Conservation (phyloP, 805 yeast species). For the Candida xyloterini region DNA sequence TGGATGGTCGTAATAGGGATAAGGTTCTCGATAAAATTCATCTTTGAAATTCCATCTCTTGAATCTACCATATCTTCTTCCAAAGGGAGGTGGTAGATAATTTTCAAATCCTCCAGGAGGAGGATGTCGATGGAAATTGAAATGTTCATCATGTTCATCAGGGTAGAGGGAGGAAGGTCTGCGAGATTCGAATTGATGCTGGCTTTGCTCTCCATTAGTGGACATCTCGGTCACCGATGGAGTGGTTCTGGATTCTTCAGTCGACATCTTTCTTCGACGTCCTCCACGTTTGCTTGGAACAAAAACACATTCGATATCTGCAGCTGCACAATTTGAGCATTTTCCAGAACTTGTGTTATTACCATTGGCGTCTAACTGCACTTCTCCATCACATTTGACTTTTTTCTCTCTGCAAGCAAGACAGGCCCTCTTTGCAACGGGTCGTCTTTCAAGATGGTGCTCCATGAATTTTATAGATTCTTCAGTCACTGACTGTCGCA, state of each 20-base stretch:
- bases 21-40: conserved; percentile 1
- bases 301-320: conserved; percentile 50
- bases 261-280: conserved; percentile 37
- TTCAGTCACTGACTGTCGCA: conserved; percentile 1
- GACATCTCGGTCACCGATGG: conserved; percentile 1
- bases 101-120: neutral
- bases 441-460: conserved; percentile 32
- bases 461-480: conserved; percentile 9
- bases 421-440: conserved; percentile 62
- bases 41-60: neutral
- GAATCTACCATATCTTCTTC: neutral
- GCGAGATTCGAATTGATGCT: conserved; percentile 2
- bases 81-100: conserved; percentile 3
- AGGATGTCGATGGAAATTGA: neutral
- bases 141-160: neutral
- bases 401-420: conserved; percentile 63
- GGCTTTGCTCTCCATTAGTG: neutral
- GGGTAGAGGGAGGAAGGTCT: neutral
- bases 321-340: conserved; percentile 49
- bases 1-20: conserved; percentile 11
- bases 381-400: conserved; percentile 64
- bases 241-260: conserved; percentile 6
- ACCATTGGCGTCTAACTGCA: conserved; percentile 19
- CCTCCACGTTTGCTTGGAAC: conserved; percentile 60
- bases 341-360: conserved; percentile 17